Evolutionary conservation across 78 protist species (phyloP), one percentile per base, ranked within the genome.

Genomic region (Isochrysis galbana): DNA sequence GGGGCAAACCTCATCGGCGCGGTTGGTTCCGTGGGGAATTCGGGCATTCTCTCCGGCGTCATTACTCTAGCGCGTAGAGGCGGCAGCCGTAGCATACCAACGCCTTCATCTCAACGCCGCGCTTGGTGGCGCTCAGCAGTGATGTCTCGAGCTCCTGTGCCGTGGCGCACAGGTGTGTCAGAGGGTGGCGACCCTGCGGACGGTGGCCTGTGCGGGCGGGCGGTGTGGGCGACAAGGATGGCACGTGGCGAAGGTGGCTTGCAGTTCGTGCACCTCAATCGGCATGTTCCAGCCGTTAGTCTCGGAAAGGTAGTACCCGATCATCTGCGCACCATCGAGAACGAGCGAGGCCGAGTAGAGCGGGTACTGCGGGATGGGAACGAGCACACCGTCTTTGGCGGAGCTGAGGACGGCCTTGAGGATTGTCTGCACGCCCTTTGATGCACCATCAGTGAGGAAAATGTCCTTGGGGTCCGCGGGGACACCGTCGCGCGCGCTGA

Each of bases 321-420:
- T 95, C 23, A 91, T 94, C 2, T 51, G 14, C 34, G 99, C 99
- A 23, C 26, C 23, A 36, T 10, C 46, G 29, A 98, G 91, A 17
- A 98, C 91, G 88, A 99, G 82, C 41, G 99, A 69, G 11, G 99
- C 99, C 26, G 98, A 93, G 96, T 99, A 99, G 47, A 99, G 96
- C 90, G 99, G 99, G 92, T 99, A 99, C 96, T 99, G 99, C 55
- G 99, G 99, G 32, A 98, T 98, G 19, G 99, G 99, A 10, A 80
- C 42, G 25, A 93, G 45, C n/a, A 93, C 45, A 19, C 93, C 95
- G 87, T 93, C 93, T 4, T 3, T 0, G 44, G 0, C 51, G 44
- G 10, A 0, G 54, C 67, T 10, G 45, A 55, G 46, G 82, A 36
- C 1, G 41, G 89, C 19, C 51, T 92, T 34, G 34, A 97, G 41